A percentile compares a stretch with the other conserved stretches of the same genome.
These are phyloP conservation scores for Corymbia citriodora DNA, from an alignment of 441 rosid species.

Conservation along the genomic window DNA sequence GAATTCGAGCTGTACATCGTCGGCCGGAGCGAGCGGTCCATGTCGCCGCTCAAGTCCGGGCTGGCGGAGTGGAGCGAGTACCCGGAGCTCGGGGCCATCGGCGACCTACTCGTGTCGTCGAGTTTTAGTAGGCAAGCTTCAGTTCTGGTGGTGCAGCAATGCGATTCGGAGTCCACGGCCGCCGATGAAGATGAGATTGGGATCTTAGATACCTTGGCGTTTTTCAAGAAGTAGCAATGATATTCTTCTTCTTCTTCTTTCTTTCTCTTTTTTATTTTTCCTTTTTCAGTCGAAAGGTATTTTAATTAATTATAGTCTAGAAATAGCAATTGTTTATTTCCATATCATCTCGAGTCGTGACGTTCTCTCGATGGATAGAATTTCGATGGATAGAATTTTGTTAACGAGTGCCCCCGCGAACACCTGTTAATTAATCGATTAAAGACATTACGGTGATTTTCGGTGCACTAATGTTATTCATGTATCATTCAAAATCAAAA, in stretches of 20 bases:
- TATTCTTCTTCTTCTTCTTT: neutral
- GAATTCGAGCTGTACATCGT: conserved; percentile 22
- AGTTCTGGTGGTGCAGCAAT: conserved; percentile 31
- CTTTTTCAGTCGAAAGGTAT: neutral
- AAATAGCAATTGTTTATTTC: neutral
- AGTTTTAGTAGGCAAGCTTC: conserved; percentile 8
- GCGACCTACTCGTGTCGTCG: conserved; percentile 25
- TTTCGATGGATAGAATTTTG: neutral
- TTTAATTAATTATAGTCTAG: neutral
- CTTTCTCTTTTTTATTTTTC: neutral
- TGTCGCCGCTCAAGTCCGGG: conserved; percentile 21
- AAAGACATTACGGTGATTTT: neutral
- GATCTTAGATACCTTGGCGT: neutral
- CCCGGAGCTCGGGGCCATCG: conserved; percentile 33
- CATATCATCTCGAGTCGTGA: neutral
- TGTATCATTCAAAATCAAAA: neutral
- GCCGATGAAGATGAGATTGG: neutral
- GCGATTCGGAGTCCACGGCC: neutral
- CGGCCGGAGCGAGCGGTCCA: conserved; percentile 24
- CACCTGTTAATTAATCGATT: neutral
- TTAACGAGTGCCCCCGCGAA: neutral
- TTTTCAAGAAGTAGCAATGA: neutral
- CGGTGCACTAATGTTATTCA: neutral
- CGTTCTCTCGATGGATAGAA: neutral
- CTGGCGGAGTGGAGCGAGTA: conserved; percentile 33